phyloP scores from a whole-genome alignment of 2,329 filamentous ascomycete species.

The Blastomyces parvus region DNA sequence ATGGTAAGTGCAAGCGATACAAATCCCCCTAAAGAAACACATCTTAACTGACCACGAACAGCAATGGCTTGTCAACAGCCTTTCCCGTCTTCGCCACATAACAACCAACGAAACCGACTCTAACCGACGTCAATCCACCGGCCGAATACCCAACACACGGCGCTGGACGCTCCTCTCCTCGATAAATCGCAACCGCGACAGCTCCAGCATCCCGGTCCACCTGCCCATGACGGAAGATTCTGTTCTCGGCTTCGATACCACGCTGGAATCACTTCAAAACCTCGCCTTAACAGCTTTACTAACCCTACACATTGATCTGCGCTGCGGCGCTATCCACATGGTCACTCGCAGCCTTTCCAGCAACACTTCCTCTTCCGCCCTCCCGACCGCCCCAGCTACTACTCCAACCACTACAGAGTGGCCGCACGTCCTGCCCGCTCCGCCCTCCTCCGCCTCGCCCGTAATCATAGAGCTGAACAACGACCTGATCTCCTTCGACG shows the following conservation, averaged over 20 bases:
- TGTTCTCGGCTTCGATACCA: constrained; percentile 77
- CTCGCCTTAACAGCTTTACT: constrained; percentile 70
- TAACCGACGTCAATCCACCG: constrained; percentile 34
- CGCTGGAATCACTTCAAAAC: constrained; percentile 71
- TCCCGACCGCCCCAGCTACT: constrained; percentile 24
- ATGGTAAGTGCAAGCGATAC: constrained; percentile 46
- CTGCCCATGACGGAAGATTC: constrained; percentile 82
- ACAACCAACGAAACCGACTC: constrained; percentile 67
- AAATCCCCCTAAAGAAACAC: background rate
- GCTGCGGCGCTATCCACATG: constrained; percentile 75
- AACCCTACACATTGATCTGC: constrained; percentile 79
- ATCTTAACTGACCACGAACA: constrained; percentile 20
- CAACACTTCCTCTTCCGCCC: constrained; percentile 26
- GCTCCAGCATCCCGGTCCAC: constrained; percentile 53
- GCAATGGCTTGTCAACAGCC: constrained; percentile 85
- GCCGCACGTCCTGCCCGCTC: constrained; percentile 35
- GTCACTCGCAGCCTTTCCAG: constrained; percentile 56
- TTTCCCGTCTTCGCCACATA: constrained; percentile 71
- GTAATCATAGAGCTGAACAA: constrained; percentile 74
- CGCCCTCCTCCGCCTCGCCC: constrained; percentile 43
- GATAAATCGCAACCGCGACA: constrained; percentile 43
- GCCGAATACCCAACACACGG: constrained; percentile 47
- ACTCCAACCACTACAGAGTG: constrained; percentile 39
- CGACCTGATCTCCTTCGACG: constrained; percentile 78
- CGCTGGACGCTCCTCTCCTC: constrained; percentile 77